These are phyloP conservation scores for Cladosporium sp. DNA, from an alignment of 2,329 filamentous ascomycete genomes.

Conservation along the genomic window DNA sequence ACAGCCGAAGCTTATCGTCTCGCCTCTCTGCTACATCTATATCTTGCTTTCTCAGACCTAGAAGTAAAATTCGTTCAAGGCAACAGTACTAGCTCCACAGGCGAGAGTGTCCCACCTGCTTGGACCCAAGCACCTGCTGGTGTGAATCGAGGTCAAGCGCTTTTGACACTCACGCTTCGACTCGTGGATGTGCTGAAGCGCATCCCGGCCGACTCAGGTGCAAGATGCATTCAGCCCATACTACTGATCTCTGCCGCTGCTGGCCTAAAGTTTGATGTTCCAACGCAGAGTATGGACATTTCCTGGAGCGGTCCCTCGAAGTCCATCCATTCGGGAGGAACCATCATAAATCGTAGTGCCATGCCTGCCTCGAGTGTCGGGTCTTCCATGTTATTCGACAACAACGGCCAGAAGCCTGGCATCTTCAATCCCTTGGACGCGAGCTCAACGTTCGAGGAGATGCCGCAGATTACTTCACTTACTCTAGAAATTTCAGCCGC, in stretches of 20 bases:
- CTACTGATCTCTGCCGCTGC: constrained; percentile 11
- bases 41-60: constrained; percentile 14
- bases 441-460: not conserved
- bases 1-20: constrained; percentile 15
- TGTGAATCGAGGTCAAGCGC: not conserved
- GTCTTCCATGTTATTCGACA: not conserved
- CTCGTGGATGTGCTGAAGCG: constrained; percentile 11
- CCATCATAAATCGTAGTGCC: not conserved
- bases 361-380: not conserved
- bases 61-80: not conserved
- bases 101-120: not conserved
- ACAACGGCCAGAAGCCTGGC: not conserved
- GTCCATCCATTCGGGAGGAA: not conserved
- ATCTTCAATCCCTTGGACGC: not conserved
- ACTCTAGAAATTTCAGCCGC: constrained; percentile 5
- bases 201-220: constrained; percentile 8
- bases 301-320: not conserved
- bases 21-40: constrained; percentile 12
- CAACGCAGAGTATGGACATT: not conserved
- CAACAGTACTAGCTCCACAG: not conserved
- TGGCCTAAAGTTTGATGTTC: constrained; percentile 5
- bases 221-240: constrained; percentile 13
- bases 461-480: constrained; percentile 2
- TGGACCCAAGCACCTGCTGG: not conserved
- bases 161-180: constrained; percentile 3